Base-by-base conservation (phyloP, 768 basidiomycete genomes). In the Macrocybe gigantea region DNA sequence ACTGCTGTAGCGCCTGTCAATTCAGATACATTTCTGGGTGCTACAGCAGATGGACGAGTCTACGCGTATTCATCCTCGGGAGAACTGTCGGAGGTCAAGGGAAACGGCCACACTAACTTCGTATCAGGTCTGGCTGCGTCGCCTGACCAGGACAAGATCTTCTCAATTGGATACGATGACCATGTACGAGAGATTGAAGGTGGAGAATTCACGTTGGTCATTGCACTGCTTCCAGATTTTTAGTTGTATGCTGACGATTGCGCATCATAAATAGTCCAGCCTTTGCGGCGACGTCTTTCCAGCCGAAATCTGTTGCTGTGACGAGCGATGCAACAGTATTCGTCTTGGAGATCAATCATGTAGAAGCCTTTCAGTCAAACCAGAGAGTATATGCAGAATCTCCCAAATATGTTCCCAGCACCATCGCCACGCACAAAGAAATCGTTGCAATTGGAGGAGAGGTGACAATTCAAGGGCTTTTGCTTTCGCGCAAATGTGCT, bases 131-230 rank as follows among this genome's bases (percentile, higher is more conserved):
- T 96, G 40, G 71, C 79, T 0, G 60, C 71, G 0, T 68, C 71
- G 7, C 56, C 66, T 0, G 59, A 63, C 6, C 79, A 77, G 29
- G 79, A 75, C 12, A 67, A 58, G 45, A 69, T 86, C 1, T 85
- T 79, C 56, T 85, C 85, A 14, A 67, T 80, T 11, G 93, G 88
- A 9, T 93, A 79, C 58, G 94, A 96, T 52, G 94, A 96, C 60
- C 71, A 63, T 32, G 68, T 92, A 3, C 73, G 83, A 39, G 88
- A 90, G 57, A 79, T 92, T 38, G 74, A 74, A 8, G 55, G 63
- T 22, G 35, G 29, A 1, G 42, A 44, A 22, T 44, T 44, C 12
- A 44, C 30, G 42, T 44, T n/a, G 9, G 42, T 22, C 22, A 22
- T 22, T 22, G 22, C 22, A 22, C 4, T n/a, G 29, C 10, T 44